phyloP scores from a whole-genome alignment of 1,139 yeast species.

The Ashbya aceris region DNA sequence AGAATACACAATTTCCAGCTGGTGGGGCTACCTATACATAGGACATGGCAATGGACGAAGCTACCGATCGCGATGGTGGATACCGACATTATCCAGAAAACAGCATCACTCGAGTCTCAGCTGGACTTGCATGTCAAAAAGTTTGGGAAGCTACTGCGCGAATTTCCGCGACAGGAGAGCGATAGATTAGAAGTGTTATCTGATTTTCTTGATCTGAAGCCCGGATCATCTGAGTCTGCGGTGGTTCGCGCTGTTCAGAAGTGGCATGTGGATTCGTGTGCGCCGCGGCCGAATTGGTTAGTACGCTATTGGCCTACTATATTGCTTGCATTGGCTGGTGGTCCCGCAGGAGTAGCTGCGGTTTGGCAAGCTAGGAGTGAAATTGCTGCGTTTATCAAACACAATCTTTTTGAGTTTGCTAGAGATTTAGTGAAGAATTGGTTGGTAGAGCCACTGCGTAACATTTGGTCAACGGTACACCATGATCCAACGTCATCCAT shows the following conservation, averaged over 20 bases:
- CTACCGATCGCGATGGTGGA: slow-evolving; percentile 10
- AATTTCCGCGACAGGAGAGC: slow-evolving; percentile 8
- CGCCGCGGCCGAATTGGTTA: slow-evolving; percentile 40
- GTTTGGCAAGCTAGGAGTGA: slow-evolving; percentile 43
- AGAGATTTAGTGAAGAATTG: slow-evolving; percentile 69
- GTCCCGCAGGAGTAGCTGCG: slow-evolving; percentile 41
- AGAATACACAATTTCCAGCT: slow-evolving; percentile 14
- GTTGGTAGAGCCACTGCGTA: slow-evolving; percentile 69
- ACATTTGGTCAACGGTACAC: slow-evolving; percentile 68
- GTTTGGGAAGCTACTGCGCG: slow-evolving; percentile 14
- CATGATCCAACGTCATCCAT: slow-evolving; percentile 62
- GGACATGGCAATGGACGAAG: slow-evolving; percentile 7
- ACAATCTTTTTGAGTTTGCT: slow-evolving; percentile 53
- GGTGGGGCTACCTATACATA: slow-evolving; percentile 14
- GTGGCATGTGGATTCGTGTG: slow-evolving; percentile 9
- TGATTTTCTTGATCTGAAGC: slow-evolving; percentile 10
- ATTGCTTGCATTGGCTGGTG: slow-evolving; percentile 35
- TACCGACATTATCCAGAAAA: slow-evolving; percentile 12
- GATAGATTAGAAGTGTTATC: slow-evolving; percentile 2
- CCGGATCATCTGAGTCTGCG: slow-evolving; percentile 4
- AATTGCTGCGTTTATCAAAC: slow-evolving; percentile 47
- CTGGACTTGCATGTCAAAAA: slow-evolving; percentile 11
- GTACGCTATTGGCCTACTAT: slow-evolving; percentile 64
- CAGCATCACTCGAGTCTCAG: slow-evolving; percentile 7
- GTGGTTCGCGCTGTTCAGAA: slow-evolving; percentile 4